These are phyloP conservation scores for Pistacia vera DNA, from an alignment of 345 rosid genomes.

Conservation along the genomic window DNA sequence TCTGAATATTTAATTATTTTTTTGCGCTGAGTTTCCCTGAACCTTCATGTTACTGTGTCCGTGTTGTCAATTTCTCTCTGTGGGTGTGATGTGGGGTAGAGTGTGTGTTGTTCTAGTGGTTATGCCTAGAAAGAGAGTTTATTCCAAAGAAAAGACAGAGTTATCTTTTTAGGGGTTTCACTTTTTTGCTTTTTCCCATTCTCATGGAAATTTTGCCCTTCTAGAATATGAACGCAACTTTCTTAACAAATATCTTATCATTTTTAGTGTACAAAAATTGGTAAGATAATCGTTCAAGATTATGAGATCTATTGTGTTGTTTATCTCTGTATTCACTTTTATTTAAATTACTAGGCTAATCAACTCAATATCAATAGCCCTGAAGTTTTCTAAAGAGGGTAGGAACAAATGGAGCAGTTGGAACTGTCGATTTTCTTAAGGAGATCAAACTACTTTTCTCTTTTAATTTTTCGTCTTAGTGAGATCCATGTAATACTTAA, in stretches of 20 bases:
- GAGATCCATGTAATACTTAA: not conserved
- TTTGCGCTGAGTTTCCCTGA: not conserved
- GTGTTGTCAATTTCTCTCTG: not conserved
- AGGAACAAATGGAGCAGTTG: not conserved
- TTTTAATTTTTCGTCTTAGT: not conserved
- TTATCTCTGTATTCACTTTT: not conserved
- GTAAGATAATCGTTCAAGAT: not conserved
- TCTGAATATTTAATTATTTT: not conserved
- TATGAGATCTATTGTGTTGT: not conserved
- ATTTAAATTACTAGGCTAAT: too few species aligned
- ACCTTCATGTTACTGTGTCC: not conserved
- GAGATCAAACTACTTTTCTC: not conserved
- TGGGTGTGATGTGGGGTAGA: not conserved
- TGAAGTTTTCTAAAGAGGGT: not conserved
- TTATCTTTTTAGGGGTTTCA: not conserved
- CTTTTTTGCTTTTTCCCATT: slow-evolving; percentile 1
- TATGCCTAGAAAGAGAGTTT: not conserved
- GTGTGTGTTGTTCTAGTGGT: not conserved
- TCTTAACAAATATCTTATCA: not conserved
- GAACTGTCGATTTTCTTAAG: not conserved
- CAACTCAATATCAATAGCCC: too few species aligned
- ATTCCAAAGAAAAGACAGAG: not conserved
- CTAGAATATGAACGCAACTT: not conserved
- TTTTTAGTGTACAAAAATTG: not conserved
- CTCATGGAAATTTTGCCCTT: not conserved